A percentile compares a stretch with the other conserved stretches of the same genome.
These are phyloP conservation scores for Eragrostis tef DNA, from an alignment of 202 grass and related monocot genomes.

Conservation along the genomic window DNA sequence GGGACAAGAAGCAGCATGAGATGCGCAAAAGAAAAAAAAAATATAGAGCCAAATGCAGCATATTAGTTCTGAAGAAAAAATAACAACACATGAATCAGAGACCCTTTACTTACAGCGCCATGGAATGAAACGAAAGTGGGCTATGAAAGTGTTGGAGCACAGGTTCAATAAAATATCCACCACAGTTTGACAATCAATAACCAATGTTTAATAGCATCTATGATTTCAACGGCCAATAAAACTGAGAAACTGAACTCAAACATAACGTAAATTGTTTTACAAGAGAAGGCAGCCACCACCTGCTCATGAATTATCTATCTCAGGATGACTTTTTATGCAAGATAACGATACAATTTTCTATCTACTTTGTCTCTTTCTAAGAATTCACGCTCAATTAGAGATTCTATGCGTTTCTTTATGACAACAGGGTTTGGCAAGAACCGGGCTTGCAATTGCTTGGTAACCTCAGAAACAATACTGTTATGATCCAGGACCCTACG, in stretches of 20 bases:
- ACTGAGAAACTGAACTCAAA: slow-evolving; percentile 46
- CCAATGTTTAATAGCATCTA: slow-evolving; percentile 25
- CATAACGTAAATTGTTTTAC: slow-evolving; percentile 56
- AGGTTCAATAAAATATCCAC: slow-evolving; percentile 11
- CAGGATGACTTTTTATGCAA: slow-evolving; percentile 62
- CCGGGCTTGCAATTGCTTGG: slow-evolving; percentile 82
- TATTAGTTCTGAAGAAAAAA: neutral
- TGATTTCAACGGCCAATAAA: slow-evolving; percentile 36
- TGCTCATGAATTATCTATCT: slow-evolving; percentile 42
- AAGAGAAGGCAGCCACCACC: slow-evolving; percentile 43
- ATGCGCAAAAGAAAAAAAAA: neutral
- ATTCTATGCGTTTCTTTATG: slow-evolving; percentile 96
- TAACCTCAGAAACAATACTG: slow-evolving; percentile 89
- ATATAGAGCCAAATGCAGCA: neutral
- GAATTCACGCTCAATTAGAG: slow-evolving; percentile 93
- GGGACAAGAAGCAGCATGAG: neutral
- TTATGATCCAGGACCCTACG: slow-evolving; percentile 93
- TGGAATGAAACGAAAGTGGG: neutral
- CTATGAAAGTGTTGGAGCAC: neutral
- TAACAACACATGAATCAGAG: neutral
- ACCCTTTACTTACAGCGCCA: neutral
- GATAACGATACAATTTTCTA: slow-evolving; percentile 96
- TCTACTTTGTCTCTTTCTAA: slow-evolving; percentile 95
- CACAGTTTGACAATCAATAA: slow-evolving; percentile 12
- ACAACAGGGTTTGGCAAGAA: slow-evolving; percentile 96